Base-by-base conservation (phyloP, 495 filamentous ascomycete genomes). In the Hypoxylon crocopeplum region DNA sequence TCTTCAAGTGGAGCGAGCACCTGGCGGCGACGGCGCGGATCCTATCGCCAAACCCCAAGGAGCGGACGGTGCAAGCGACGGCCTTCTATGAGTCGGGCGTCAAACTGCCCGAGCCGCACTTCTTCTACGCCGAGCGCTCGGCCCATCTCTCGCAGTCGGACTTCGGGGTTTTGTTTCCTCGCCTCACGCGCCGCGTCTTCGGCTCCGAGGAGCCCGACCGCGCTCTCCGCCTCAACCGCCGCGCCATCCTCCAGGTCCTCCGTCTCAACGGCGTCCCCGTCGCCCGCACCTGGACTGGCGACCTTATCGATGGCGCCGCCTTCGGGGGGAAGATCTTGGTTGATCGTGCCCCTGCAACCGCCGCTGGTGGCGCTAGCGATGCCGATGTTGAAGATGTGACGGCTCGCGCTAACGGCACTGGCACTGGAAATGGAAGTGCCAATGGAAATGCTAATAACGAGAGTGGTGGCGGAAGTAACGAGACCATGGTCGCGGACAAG, bases 111-210 rank as follows among this genome's bases (percentile, higher is more conserved):
- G 64, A 70, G 51, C 84, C 85, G 1, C 63, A 80, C 39, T 76
- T 91, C 47, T 92, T 85, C 70, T 92, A 87, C 64, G 81, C 84
- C 1, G 59, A 70, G 7, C 64, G 71, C 7, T 85, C 82, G 3
- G 88, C 88, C 0, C 90, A 93, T 68, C 75, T 92, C 17, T 84
- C 75, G 29, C 90, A 92, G 72, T 86, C 81, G 12, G 90, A 93
- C 62, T 93, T 92, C 67, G 89, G 85, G n/a, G 67, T 91, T 8
- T 70, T 93, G 15, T 92, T 92, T 66, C 88, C 90, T 0, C 83
- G 82, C 73, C 60, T 88, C 16, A 85, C 84, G 17, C 79, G 77
- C 42, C 74, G 74, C 44, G 73, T 86, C 6, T 82, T 87, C 59
- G 77, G 78, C 3, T 79, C 79, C 1, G 82, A 85, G 53, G 79